phyloP scores from a whole-genome alignment of 495 filamentous ascomycete species.

The Lasiosphaeria ovina region DNA sequence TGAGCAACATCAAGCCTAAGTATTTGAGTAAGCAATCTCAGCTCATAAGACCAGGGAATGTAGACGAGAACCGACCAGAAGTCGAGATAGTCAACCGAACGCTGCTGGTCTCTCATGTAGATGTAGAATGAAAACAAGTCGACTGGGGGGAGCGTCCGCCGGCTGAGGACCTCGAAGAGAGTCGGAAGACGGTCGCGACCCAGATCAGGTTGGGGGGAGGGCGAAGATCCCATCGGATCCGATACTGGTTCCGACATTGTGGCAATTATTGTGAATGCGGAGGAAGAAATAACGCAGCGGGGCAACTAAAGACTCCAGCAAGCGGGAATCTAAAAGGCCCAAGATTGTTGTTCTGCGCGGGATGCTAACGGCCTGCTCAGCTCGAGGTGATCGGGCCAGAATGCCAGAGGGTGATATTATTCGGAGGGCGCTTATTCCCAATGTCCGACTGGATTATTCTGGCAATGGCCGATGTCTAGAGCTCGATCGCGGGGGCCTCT shows the following conservation, averaged over 20 bases:
- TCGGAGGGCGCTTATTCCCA: too few species aligned
- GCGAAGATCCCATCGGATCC: constrained; percentile 31
- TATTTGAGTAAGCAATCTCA: constrained; percentile 9
- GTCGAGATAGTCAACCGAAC: constrained; percentile 95
- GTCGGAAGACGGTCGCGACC: constrained; percentile 83
- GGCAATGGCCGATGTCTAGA: too few species aligned
- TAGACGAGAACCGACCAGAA: constrained; percentile 70
- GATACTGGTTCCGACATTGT: constrained; percentile 32
- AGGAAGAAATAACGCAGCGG: constrained; percentile 3
- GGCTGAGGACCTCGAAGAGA: constrained; percentile 90
- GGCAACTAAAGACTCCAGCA: background rate
- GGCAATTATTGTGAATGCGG: background rate
- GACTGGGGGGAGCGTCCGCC: constrained; percentile 85
- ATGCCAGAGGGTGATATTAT: background rate
- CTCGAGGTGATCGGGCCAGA: constrained; percentile 1
- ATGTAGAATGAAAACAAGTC: constrained; percentile 99
- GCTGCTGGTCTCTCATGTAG: constrained; percentile 98
- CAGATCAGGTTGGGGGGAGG: constrained; percentile 47
- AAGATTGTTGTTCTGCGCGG: background rate
- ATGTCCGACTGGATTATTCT: too few species aligned
- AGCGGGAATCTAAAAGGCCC: background rate
- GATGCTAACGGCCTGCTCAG: background rate
- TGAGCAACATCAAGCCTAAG: constrained; percentile 99
- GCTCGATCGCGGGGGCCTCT: too few species aligned
- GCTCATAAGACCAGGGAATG: background rate